Evolutionary conservation across 305 asterid species (phyloP).

Genomic region (Solanum hybrid): DNA sequence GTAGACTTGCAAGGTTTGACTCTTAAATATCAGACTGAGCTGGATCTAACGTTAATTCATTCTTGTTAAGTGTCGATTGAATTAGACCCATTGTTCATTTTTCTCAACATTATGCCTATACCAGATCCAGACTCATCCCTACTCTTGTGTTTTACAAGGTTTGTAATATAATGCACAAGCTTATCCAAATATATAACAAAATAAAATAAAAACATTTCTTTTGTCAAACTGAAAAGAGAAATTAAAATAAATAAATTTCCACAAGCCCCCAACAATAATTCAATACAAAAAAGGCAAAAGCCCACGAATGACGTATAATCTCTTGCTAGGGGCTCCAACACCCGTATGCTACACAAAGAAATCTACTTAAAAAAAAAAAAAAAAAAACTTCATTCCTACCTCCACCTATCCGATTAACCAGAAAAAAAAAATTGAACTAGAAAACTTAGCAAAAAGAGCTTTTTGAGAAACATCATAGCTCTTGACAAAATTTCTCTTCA

Average conservation of each 20-base stretch:
- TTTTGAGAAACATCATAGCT: not conserved
- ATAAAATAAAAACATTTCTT: not conserved
- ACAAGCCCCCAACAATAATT: not conserved
- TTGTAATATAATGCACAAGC: not conserved
- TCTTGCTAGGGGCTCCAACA: slow-evolving; percentile 4
- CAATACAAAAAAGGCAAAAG: slow-evolving; percentile 3
- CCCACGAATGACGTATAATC: slow-evolving; percentile 7
- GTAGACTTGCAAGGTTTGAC: too few species aligned
- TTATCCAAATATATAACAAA: not conserved
- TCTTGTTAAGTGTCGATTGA: not conserved
- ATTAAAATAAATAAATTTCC: not conserved
- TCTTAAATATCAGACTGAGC: too few species aligned
- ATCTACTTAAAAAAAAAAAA: not conserved
- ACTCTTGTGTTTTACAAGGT: not conserved
- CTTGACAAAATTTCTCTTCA: slow-evolving; percentile 2
- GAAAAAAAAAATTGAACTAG: not conserved
- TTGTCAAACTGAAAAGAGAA: not conserved
- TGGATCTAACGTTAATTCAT: too few species aligned
- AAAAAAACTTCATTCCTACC: not conserved
- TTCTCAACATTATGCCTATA: not conserved
- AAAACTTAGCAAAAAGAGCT: slow-evolving; percentile 3
- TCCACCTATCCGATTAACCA: not conserved
- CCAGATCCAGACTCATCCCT: not conserved
- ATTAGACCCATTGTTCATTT: not conserved
- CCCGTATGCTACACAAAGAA: slow-evolving; percentile 14